phyloP scores from a whole-genome alignment of 192 early-diverging fungal genomes.

The Coemansia sp. region DNA sequence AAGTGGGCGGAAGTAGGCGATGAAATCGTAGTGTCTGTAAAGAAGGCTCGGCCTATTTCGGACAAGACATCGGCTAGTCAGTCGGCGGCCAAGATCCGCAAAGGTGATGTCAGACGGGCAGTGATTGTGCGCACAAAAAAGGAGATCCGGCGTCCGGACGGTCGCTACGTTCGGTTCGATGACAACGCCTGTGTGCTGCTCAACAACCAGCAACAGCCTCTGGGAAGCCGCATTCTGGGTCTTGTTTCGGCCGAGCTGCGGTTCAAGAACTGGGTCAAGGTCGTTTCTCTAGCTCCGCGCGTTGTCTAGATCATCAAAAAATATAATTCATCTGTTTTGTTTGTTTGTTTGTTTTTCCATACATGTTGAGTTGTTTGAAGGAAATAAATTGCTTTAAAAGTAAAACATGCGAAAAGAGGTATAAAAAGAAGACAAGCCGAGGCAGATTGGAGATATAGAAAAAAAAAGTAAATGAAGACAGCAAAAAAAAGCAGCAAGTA shows the following conservation, averaged over 20 bases:
- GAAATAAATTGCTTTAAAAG: too few species aligned
- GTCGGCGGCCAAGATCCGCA: conserved; percentile 75
- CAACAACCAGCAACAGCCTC: conserved; percentile 90
- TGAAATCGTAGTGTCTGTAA: conserved; percentile 95
- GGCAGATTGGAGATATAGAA: not conserved
- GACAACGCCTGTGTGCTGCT: conserved; percentile 96
- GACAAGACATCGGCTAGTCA: conserved; percentile 56
- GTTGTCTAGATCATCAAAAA: conserved; percentile 57
- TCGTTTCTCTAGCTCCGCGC: conserved; percentile 89
- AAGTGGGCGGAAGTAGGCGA: conserved; percentile 76
- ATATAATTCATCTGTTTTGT: too few species aligned
- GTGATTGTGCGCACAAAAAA: conserved; percentile 89
- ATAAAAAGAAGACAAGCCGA: too few species aligned
- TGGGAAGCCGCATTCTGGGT: conserved; percentile 92
- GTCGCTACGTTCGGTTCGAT: conserved; percentile 90
- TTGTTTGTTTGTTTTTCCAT: too few species aligned
- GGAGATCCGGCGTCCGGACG: conserved; percentile 87
- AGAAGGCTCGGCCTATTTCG: conserved; percentile 82
- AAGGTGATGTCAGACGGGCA: conserved; percentile 91
- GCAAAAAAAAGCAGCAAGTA: conserved; percentile 1
- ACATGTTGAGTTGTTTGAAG: too few species aligned
- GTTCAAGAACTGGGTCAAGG: conserved; percentile 95
- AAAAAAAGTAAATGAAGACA: not conserved
- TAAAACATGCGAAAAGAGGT: not conserved
- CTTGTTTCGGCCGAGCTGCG: conserved; percentile 86